These are phyloP conservation scores for Combretum micranthum DNA, from an alignment of 345 rosid genomes.

Conservation along the genomic window DNA sequence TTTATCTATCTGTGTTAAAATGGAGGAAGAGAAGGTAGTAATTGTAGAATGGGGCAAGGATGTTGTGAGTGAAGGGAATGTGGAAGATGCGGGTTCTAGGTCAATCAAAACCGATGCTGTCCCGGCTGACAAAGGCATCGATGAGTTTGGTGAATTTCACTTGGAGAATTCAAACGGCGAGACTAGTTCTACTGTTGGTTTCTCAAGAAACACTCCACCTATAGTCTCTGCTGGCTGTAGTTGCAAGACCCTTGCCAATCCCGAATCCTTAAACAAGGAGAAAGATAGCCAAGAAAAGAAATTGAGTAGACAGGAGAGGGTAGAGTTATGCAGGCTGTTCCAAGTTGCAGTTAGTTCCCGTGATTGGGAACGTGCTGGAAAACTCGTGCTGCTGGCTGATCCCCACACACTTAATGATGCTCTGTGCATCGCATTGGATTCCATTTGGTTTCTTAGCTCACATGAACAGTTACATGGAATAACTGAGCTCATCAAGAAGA, in stretches of 20 bases:
- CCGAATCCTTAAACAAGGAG: slow-evolving; percentile 34
- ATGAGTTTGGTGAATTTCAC: slow-evolving; percentile 24
- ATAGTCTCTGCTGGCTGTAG: slow-evolving; percentile 28
- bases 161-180: slow-evolving; percentile 29
- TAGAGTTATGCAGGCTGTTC: slow-evolving; percentile 67
- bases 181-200: slow-evolving; percentile 42
- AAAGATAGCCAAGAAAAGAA: slow-evolving; percentile 47
- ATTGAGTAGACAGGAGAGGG: slow-evolving; percentile 65
- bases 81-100: slow-evolving; percentile 29
- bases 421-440: slow-evolving; percentile 76
- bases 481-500: slow-evolving; percentile 61
- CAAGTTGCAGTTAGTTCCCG: slow-evolving; percentile 81
- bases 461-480: slow-evolving; percentile 59
- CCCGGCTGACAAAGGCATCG: slow-evolving; percentile 22
- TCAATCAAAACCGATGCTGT: slow-evolving; percentile 48
- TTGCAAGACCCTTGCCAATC: slow-evolving; percentile 32
- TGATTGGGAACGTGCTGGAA: slow-evolving; percentile 84
- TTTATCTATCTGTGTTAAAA: slow-evolving; percentile 8
- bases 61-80: slow-evolving; percentile 22
- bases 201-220: slow-evolving; percentile 58
- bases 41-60: slow-evolving; percentile 19
- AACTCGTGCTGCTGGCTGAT: slow-evolving; percentile 62
- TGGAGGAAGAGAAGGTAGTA: slow-evolving; percentile 38
- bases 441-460: slow-evolving; percentile 86
- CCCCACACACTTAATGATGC: slow-evolving; percentile 82